Evolutionary conservation across 106 monocot genomes (phyloP), one percentile per base, ranked within the genome.

Genomic region (Acanthochlamys bracteata): DNA sequence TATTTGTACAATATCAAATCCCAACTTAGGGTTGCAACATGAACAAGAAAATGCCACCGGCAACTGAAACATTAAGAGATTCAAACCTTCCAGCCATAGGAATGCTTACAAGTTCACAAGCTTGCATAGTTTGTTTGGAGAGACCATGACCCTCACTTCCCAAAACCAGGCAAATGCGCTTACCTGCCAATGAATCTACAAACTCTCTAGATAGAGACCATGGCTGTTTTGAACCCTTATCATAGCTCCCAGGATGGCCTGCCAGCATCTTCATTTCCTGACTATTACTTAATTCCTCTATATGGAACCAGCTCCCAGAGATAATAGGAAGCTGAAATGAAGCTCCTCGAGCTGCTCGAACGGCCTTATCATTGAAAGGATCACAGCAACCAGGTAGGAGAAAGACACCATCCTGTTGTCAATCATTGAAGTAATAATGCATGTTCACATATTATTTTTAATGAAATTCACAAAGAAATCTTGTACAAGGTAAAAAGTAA

Each of bases 301-400:
- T 66, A 62, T 85, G 88, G 70, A 42, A 51, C 88, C 91, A 98
- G 51, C 59, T 74, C 20, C 84, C 88, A 57, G 75, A 83, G 20
- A 88, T 66, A 63, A 91, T 69, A 24, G 88, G 87, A 59, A 91
- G 78, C 67, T 98, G 91, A 72, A 98, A 98, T 24, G 96, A 98
- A 67, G 91, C 84, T 24, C 96, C 91, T 41, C 91, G 70, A 11
- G 91, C 82, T 63, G 96, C 84, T 64, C 96, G 67, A 10, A 98
- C 69, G 7, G 83, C 96, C 63, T 98, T 98, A n/a, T 91, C 96
- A 61, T 98, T 98, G 74, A 98, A 98, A 41, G 91, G 96, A 69
- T 96, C 96, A 68, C 88, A 88, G 62, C 96, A 96, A 57, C 74
- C 77, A 24, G 80, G 77, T 70, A 96, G 87, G 56, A 96, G 78